Evolutionary conservation across 1,284 basidiomycete species (phyloP).

Genomic region (Trichosporon sp.): DNA sequence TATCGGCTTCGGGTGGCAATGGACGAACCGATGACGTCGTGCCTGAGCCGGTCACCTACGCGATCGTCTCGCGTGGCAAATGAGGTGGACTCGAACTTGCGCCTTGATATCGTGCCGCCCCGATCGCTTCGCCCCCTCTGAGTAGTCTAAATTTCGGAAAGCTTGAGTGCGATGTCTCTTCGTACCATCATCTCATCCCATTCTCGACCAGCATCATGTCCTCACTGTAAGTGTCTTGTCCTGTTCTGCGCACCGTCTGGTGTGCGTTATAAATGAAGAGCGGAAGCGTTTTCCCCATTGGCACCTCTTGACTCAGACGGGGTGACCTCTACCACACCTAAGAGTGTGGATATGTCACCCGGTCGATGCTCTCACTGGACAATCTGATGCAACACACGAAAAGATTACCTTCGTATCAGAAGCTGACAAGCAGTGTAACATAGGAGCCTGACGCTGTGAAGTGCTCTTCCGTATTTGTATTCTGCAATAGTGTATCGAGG

Average conservation of each 20-base stretch:
- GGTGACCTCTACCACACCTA: not conserved
- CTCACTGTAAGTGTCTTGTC: not conserved
- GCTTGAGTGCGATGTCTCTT: not conserved
- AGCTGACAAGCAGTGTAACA: not conserved
- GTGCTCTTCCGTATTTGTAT: not conserved
- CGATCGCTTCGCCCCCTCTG: not conserved
- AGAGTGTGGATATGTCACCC: not conserved
- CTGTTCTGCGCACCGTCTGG: not conserved
- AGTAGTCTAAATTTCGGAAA: not conserved
- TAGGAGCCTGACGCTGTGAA: not conserved
- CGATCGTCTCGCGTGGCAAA: not conserved
- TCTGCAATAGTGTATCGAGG: not conserved
- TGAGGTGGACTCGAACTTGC: not conserved
- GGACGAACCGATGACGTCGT: not conserved
- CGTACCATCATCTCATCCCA: not conserved
- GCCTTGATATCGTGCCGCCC: not conserved
- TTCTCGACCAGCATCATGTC: not conserved
- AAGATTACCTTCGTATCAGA: not conserved
- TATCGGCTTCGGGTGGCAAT: not conserved
- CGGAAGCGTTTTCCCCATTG: slow-evolving; percentile 5
- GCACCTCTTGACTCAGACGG: slow-evolving; percentile 3
- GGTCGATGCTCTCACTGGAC: slow-evolving; percentile 6
- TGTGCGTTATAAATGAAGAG: slow-evolving; percentile 1
- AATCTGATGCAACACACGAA: not conserved
- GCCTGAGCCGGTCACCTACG: not conserved